A percentile compares a stretch with the other conserved stretches of the same genome.
Conservation (phyloP, 2,329 filamentous ascomycete genomes). For the Xylaria sp. region DNA sequence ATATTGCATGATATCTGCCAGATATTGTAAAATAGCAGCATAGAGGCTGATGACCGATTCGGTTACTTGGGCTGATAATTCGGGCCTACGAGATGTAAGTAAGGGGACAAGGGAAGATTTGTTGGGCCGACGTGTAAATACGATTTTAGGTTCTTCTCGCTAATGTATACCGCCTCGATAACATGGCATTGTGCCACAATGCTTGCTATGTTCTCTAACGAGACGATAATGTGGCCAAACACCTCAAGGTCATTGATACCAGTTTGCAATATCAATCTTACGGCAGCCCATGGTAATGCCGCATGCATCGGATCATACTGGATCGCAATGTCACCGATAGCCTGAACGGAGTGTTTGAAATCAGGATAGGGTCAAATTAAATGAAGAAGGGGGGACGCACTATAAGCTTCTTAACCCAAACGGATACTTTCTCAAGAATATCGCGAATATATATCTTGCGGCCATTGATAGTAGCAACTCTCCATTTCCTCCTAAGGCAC, state of each 20-base stretch:
- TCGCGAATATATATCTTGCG: constrained; percentile 16
- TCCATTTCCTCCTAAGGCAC: constrained; percentile 12
- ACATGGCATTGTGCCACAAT: constrained; percentile 7
- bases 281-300: constrained; percentile 13
- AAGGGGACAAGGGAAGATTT: neutral
- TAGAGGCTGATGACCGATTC: constrained; percentile 16
- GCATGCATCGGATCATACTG: constrained; percentile 6
- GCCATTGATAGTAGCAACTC: neutral
- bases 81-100: neutral
- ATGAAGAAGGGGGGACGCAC: neutral
- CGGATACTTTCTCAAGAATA: constrained; percentile 11
- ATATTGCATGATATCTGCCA: constrained; percentile 10
- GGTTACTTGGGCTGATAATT: neutral
- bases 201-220: constrained; percentile 8
- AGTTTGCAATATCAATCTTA: constrained; percentile 18
- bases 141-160: neutral
- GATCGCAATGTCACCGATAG: constrained; percentile 10
- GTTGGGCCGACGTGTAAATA: neutral
- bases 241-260: constrained; percentile 14
- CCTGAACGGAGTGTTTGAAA: neutral
- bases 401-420: constrained; percentile 11
- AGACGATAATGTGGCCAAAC: constrained; percentile 2
- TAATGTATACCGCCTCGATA: constrained; percentile 2
- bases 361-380: neutral
- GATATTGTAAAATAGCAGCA: constrained; percentile 11